Base-by-base conservation (phyloP, 805 yeast species). In the Kodamaea leandrae region DNA sequence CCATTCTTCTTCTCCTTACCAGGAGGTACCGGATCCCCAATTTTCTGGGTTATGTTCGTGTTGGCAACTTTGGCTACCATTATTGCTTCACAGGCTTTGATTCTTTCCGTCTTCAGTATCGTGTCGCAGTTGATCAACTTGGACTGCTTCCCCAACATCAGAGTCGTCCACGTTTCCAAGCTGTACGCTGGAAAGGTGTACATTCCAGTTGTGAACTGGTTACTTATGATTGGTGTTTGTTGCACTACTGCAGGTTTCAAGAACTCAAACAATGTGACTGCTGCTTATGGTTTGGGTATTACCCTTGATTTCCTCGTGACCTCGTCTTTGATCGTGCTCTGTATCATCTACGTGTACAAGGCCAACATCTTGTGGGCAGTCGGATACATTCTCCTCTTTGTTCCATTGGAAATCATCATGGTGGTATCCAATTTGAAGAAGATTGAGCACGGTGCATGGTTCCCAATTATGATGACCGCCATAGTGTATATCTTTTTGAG, bases 371-470 rank as follows among this genome's bases (percentile, higher is more conserved):
- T 67, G 17, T 45, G 68, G 43, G 63, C 71, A 2, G 26, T 68
- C 1, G 30, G 58, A 4, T 72, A 64, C 47, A 54, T 66, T 23
- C 34, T 64, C 17, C 47, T 64, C 2, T 77, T 77, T 49, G 65
- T 72, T 6, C 68, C 80, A 0, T 58, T 78, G 25, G 83, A 78
- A 49, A 47, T 62, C 30, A 54, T 67, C 30, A 57, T 77, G 50
- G 64, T 78, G 13, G 57, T 68, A 39, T 68, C 82, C 3, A 78
- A 76, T 41, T 47, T 75, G 48, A 68, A 64, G 48, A 78, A 78
- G 53, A 69, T 78, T 2, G 70, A 74, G 0, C 76, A 74, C 45
- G 84, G 83, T 27, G 84, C 82, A 1, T 78, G 83, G 84, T 77
- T 78, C 50, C 78, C 83, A 1, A 55, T 78, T 23, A 58, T 71